A percentile compares a stretch with the other conserved stretches of the same genome.
Evolutionary conservation across 768 basidiomycete species (phyloP).

Genomic region (Pholiota conissans): DNA sequence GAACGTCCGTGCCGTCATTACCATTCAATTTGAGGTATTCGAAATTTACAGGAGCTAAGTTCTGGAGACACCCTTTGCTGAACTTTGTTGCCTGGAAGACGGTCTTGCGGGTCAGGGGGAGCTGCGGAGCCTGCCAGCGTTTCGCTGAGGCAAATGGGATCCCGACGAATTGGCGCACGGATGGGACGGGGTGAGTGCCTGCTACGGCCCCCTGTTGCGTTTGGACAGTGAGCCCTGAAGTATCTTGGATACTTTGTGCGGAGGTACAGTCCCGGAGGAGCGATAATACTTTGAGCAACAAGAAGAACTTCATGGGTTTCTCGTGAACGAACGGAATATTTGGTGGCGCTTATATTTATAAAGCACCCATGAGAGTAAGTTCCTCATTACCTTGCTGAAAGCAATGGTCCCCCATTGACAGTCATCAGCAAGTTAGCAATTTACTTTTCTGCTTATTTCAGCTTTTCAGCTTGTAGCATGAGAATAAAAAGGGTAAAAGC

Average conservation of each 20-base stretch:
- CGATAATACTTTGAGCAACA: no score
- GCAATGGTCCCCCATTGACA: no score
- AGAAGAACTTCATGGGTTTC: no score
- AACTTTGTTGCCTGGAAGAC: constrained; percentile 26
- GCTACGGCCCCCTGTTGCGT: constrained; percentile 31
- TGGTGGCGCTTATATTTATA: no score
- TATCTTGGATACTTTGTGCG: neutral
- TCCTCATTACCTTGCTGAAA: no score
- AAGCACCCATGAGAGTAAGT: no score
- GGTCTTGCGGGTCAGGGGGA: constrained; percentile 15
- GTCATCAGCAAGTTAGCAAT: no score
- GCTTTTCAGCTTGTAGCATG: no score
- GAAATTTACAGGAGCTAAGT: constrained; percentile 12
- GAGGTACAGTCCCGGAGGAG: no score
- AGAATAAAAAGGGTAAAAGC: no score
- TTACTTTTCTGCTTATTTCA: no score
- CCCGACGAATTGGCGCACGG: constrained; percentile 34
- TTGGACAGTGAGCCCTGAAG: constrained; percentile 22
- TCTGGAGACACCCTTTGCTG: constrained; percentile 29
- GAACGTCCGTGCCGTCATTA: constrained; percentile 20
- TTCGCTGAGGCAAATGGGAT: constrained; percentile 31
- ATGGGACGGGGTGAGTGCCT: constrained; percentile 23
- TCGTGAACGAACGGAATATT: no score
- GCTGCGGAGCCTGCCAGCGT: constrained; percentile 30
- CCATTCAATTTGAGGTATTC: constrained; percentile 25